Percentiles rank a stretch among this genome's conserved stretches.
phyloP scores from a whole-genome alignment of 106 monocot species.

The Hemerocallis citrina region DNA sequence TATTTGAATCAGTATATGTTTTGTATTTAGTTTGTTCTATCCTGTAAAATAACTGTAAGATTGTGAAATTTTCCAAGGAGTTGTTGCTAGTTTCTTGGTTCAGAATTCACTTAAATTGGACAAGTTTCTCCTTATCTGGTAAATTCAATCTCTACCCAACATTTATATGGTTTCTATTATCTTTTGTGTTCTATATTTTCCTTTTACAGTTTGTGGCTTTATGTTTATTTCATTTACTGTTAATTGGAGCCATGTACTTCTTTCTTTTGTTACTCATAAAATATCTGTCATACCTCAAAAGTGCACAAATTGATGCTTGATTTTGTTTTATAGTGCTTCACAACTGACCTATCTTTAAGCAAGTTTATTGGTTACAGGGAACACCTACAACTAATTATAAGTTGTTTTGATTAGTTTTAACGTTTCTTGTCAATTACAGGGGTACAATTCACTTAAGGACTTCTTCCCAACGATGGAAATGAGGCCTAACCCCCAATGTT shows the following conservation, averaged over 20 bases:
- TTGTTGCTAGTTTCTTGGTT: conserved; percentile 91
- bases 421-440: conserved; percentile 39
- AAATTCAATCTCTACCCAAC: conserved; percentile 9
- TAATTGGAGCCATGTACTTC: neutral
- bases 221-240: neutral
- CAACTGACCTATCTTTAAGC: neutral
- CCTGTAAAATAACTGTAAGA: neutral
- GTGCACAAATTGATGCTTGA: neutral
- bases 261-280: neutral
- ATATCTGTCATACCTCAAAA: neutral
- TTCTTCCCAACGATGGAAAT: conserved; percentile 94
- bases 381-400: neutral
- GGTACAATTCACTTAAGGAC: conserved; percentile 96
- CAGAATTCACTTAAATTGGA: conserved; percentile 94
- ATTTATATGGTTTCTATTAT: neutral
- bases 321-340: neutral
- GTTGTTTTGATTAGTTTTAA: neutral
- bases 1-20: neutral
- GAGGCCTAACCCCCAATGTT: conserved; percentile 92
- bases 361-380: neutral
- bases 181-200: neutral
- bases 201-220: neutral
- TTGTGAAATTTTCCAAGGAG: conserved; percentile 42
- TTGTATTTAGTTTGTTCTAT: neutral
- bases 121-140: conserved; percentile 96